These are phyloP conservation scores for Ostreobium quekettii DNA, from an alignment of 139 green algal species.

Conservation along the genomic window DNA sequence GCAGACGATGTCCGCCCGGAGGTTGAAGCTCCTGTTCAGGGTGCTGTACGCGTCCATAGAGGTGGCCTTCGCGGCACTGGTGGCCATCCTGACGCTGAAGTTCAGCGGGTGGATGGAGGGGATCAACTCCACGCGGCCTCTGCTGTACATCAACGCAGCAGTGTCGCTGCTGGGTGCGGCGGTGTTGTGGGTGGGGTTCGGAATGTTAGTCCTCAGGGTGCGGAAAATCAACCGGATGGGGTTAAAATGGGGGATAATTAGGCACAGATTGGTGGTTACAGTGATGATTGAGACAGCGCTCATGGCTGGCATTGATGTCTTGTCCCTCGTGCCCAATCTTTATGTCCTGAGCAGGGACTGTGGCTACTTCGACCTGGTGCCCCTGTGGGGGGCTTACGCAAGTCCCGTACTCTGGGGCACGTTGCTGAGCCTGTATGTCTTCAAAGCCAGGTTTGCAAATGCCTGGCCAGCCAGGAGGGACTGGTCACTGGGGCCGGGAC, in stretches of 20 bases:
- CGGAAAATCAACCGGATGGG: not conserved
- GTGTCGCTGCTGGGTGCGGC: not conserved
- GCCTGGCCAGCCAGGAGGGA: not conserved
- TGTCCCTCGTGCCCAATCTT: constrained; percentile 27
- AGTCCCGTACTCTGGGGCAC: constrained; percentile 27
- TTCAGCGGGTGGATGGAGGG: not conserved
- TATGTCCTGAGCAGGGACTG: constrained; percentile 24
- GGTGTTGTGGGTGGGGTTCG: not conserved
- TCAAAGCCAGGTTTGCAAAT: constrained; percentile 15
- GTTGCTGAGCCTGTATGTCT: constrained; percentile 22
- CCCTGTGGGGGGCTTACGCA: constrained; percentile 21
- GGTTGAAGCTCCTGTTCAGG: not conserved
- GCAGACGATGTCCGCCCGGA: not conserved
- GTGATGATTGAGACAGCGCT: not conserved
- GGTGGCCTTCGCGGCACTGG: not conserved
- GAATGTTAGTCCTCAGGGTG: not conserved
- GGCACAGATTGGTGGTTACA: not conserved
- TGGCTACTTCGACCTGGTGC: constrained; percentile 17
- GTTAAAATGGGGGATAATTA: not conserved
- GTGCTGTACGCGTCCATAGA: not conserved
- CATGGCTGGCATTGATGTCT: constrained; percentile 17
- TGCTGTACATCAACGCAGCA: not conserved
- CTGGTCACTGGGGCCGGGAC: too few species aligned
- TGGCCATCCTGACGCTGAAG: not conserved
- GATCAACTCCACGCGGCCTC: not conserved